Evolutionary conservation across 2,329 filamentous ascomycete species (phyloP).

Genomic region (Dothideomycetes sp.): DNA sequence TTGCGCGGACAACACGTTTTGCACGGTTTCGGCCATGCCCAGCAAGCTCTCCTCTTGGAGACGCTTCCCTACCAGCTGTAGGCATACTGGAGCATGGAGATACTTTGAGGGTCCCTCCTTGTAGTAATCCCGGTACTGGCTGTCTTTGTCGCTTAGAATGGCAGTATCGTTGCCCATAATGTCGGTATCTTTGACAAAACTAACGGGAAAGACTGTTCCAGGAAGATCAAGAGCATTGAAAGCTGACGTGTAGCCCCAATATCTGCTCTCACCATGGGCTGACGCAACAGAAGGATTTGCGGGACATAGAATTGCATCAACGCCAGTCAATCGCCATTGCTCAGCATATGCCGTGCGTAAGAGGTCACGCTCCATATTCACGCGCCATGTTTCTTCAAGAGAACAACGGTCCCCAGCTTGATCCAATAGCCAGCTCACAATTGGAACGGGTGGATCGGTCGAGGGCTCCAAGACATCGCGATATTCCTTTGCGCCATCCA

Average conservation of each 20-base stretch:
- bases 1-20: background rate
- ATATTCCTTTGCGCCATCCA: slow-evolving; percentile 6
- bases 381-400: slow-evolving; percentile 4
- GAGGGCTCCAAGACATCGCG: background rate
- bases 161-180: slow-evolving; percentile 27
- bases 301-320: slow-evolving; percentile 54
- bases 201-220: slow-evolving; percentile 44
- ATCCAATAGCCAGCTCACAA: slow-evolving; percentile 5
- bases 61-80: slow-evolving; percentile 8
- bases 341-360: slow-evolving; percentile 35
- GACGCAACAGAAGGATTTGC: slow-evolving; percentile 45
- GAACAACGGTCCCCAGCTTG: background rate
- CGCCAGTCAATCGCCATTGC: slow-evolving; percentile 29
- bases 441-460: slow-evolving; percentile 3
- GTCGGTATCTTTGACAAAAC: slow-evolving; percentile 33
- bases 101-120: slow-evolving; percentile 5
- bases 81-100: slow-evolving; percentile 6
- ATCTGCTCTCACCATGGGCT: slow-evolving; percentile 40
- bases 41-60: slow-evolving; percentile 9
- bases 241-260: slow-evolving; percentile 53
- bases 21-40: slow-evolving; percentile 6
- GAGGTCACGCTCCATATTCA: slow-evolving; percentile 25
- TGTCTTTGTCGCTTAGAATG: background rate
- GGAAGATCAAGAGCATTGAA: slow-evolving; percentile 54
- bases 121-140: slow-evolving; percentile 1